Conservation (phyloP, 495 filamentous ascomycete genomes). For the Xylaria acuta region DNA sequence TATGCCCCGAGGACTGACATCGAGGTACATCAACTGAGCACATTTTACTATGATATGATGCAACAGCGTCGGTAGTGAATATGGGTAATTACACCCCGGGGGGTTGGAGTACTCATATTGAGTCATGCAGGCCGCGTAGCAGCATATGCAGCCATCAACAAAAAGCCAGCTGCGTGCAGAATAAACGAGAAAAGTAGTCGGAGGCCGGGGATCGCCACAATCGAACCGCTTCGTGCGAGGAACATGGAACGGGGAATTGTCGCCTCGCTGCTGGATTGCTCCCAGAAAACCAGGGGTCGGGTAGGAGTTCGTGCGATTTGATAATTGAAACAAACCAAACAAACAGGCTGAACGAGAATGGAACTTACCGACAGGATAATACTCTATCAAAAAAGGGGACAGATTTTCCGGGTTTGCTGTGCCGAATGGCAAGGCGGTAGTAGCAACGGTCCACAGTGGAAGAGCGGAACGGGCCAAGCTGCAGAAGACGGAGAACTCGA, state of each 20-base stretch:
- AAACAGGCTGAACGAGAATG: constrained; percentile 41
- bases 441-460: constrained; percentile 28
- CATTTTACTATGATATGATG: constrained; percentile 5
- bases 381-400: constrained; percentile 24
- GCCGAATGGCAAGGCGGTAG: constrained; percentile 1
- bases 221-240: not conserved
- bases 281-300: constrained; percentile 13
- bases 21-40: constrained; percentile 19
- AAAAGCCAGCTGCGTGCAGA: constrained; percentile 15
- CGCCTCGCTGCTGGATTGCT: not conserved
- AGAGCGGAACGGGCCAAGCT: constrained; percentile 17
- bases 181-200: constrained; percentile 11
- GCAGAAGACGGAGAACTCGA: constrained; percentile 17
- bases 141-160: constrained; percentile 25
- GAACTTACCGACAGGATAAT: constrained; percentile 37
- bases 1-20: constrained; percentile 14
- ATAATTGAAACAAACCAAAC: constrained; percentile 32
- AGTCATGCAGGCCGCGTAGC: constrained; percentile 26
- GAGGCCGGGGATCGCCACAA: not conserved
- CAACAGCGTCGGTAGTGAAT: not conserved
- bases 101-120: constrained; percentile 18
- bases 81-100: constrained; percentile 15
- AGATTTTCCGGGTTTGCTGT: constrained; percentile 28
- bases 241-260: constrained; percentile 4
- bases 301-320: constrained; percentile 23